Evolutionary conservation across 805 yeast species (phyloP).

Genomic region (Candida incommunis): DNA sequence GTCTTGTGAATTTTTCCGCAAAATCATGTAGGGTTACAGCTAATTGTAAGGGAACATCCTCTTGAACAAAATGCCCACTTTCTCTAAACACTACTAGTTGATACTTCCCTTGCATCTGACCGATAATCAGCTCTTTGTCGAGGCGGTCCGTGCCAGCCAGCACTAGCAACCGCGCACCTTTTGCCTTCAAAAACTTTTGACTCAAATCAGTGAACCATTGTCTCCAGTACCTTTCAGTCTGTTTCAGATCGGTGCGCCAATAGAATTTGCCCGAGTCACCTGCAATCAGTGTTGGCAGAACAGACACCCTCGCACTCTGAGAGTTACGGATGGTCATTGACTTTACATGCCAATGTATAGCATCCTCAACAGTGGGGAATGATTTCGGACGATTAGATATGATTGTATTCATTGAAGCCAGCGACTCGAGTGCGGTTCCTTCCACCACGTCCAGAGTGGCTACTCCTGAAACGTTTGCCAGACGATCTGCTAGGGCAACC

Average conservation of each 20-base stretch:
- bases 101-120: conserved; percentile 94
- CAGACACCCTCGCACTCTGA: conserved; percentile 58
- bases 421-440: conserved; percentile 69
- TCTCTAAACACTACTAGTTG: conserved; percentile 74
- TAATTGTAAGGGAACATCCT: conserved; percentile 64
- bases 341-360: conserved; percentile 72
- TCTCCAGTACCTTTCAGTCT: conserved; percentile 60
- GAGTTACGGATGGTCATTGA: conserved; percentile 38
- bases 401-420: conserved; percentile 53
- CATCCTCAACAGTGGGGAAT: conserved; percentile 40
- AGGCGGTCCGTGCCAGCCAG: conserved; percentile 82
- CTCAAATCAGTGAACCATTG: conserved; percentile 71
- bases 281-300: conserved; percentile 46
- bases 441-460: conserved; percentile 85
- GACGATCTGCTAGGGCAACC: conserved; percentile 21
- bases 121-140: conserved; percentile 76
- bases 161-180: conserved; percentile 55
- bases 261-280: conserved; percentile 18
- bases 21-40: conserved; percentile 34
- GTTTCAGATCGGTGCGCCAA: conserved; percentile 55
- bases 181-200: conserved; percentile 30
- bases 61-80: conserved; percentile 91
- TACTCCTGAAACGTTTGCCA: conserved; percentile 40
- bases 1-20: conserved; percentile 4
- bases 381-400: conserved; percentile 47